Conservation (phyloP, 1,284 basidiomycete genomes). For the Athelia psychrophila region DNA sequence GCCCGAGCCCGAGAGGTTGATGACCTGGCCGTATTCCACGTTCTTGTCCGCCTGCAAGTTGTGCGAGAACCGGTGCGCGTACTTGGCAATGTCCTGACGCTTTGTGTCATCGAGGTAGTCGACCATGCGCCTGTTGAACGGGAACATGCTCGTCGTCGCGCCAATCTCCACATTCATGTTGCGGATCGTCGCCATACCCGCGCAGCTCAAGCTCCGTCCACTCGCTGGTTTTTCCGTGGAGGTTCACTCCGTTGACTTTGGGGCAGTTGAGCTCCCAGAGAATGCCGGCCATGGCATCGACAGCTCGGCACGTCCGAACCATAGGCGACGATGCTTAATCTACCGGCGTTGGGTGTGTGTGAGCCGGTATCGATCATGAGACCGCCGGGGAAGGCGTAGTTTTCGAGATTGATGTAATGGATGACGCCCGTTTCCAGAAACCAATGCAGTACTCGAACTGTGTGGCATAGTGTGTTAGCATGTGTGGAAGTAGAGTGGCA, state of each 20-base stretch:
- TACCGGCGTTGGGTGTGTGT: conserved; percentile 98
- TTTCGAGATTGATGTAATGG: conserved; percentile 97
- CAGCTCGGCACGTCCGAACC: conserved; percentile 99
- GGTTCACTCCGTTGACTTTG: conserved; percentile 97
- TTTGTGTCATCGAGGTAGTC: conserved; percentile 94
- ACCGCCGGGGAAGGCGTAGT: conserved; percentile 98
- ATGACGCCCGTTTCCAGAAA: conserved; percentile 99
- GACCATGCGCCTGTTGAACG: conserved; percentile 94
- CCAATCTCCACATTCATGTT: conserved; percentile 99
- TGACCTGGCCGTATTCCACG: conserved; percentile 92
- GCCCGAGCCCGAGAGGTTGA: conserved; percentile 95
- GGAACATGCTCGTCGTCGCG: conserved; percentile 98
- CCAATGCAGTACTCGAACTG: conserved; percentile 97
- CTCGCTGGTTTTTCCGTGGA: conserved; percentile 92
- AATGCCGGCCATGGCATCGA: conserved; percentile 97
- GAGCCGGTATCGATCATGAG: conserved; percentile 99
- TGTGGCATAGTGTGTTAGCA: conserved; percentile 2
- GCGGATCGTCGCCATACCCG: conserved; percentile 99
- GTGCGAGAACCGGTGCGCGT: conserved; percentile 88
- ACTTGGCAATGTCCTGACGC: conserved; percentile 85
- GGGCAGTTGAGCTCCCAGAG: conserved; percentile 99
- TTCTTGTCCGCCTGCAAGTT: conserved; percentile 90
- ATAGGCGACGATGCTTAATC: conserved; percentile 98
- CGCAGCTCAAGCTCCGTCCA: conserved; percentile 99
- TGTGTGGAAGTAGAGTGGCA: too few relatives aligned